Evolutionary conservation across 2,329 filamentous ascomycete species (phyloP).

Genomic region (Colletotrichum euphorbiae): DNA sequence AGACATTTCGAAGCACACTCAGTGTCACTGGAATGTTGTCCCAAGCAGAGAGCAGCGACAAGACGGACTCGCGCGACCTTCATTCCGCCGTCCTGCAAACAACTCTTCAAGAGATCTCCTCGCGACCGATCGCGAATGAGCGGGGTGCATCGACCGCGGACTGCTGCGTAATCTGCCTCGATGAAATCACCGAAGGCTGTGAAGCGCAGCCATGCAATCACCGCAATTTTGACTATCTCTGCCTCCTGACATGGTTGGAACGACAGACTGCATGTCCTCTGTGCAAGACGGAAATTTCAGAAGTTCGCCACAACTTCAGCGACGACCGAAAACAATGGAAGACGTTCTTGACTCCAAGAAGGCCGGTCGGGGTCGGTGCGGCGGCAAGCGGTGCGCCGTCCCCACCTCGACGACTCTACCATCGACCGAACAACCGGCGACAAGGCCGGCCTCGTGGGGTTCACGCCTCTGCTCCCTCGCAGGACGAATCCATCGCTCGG

Average conservation of each 20-base stretch:
- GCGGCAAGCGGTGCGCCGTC: background rate
- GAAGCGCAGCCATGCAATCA: slow-evolving; percentile 83
- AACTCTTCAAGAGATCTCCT: slow-evolving; percentile 57
- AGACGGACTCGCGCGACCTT: slow-evolving; percentile 49
- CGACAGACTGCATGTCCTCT: slow-evolving; percentile 80
- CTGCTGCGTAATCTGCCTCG: slow-evolving; percentile 90
- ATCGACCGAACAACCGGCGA: slow-evolving; percentile 28
- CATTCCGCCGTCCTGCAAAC: slow-evolving; percentile 56
- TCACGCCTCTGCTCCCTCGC: slow-evolving; percentile 41
- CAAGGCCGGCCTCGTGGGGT: slow-evolving; percentile 37
- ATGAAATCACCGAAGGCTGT: slow-evolving; percentile 77
- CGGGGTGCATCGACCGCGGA: slow-evolving; percentile 40
- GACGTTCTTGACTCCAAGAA: slow-evolving; percentile 57
- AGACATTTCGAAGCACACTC: too few relatives aligned
- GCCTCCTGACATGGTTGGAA: slow-evolving; percentile 84
- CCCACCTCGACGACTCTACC: slow-evolving; percentile 8
- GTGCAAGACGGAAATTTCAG: slow-evolving; percentile 70
- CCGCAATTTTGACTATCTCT: slow-evolving; percentile 85
- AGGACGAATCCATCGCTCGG: slow-evolving; percentile 58
- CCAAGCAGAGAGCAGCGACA: slow-evolving; percentile 25
- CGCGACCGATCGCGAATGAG: slow-evolving; percentile 36
- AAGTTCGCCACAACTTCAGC: slow-evolving; percentile 70
- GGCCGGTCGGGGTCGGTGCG: slow-evolving; percentile 7
- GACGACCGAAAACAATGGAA: slow-evolving; percentile 60
- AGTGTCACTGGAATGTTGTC: slow-evolving; percentile 30